Evolutionary conservation across 108 stramenopile genomes (phyloP), one percentile per base, ranked within the genome.

Genomic region (Hondaea fermentalgiana): DNA sequence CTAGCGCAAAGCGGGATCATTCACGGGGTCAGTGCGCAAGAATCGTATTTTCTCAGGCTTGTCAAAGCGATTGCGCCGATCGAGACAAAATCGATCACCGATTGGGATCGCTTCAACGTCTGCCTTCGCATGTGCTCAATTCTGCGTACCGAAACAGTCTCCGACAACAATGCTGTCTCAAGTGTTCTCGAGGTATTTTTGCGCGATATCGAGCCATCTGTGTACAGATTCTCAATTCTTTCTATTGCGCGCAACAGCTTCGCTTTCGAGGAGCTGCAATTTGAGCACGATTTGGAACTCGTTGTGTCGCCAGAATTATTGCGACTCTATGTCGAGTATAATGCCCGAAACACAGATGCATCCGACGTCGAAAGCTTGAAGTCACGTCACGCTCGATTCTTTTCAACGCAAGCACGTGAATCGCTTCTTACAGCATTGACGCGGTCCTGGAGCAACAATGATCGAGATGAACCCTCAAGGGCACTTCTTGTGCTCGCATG

Each of bases 61-160:
- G 16, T 83, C 23, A 10, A 83, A 23, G 72, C 16, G 17, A 83
- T 83, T 53, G 21, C 72, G 8, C 51, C 72, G 1, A 2, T 10
- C 51, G 16, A 83, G 72, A 23, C 51, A 12, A 53, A 53, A 3
- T 10, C 5, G 2, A 83, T 47, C 51, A 23, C 72, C 1, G 51
- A 83, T 23, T 83, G 72, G 72, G 72, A 83, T 5, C 72, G 72
- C 72, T 83, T 83, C 23, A 83, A 83, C 72, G 72, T 83, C 8
- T 83, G 72, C 45, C 72, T 83, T 83, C 72, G 72, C 51, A n/a
- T 53, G 6, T 83, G 72, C 21, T 0, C 16, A 21, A 53, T 83
- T 53, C 72, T 83, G 72, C 72, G 72, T 53, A 83, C 5, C 72
- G 72, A 83, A 53, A 83, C 72, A 0, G 0, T 83, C 0, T 0